Evolutionary conservation across 2,329 filamentous ascomycete species (phyloP).

Genomic region (Sphaerostilbella broomeana): DNA sequence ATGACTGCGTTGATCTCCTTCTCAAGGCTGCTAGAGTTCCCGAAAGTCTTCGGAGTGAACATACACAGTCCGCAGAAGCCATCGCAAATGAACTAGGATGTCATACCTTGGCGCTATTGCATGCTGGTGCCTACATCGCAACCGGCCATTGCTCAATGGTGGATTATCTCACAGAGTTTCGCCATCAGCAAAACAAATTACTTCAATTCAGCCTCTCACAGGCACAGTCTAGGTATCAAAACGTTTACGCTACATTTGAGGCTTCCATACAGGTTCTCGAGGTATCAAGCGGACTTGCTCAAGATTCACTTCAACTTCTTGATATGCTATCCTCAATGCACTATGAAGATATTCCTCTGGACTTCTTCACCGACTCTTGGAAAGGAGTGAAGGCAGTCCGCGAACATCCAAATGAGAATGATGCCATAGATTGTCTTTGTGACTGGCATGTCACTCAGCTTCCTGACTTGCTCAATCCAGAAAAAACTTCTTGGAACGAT

Average conservation of each 20-base stretch:
- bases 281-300: background rate
- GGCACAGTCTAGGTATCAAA: conserved; percentile 4
- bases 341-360: conserved; percentile 5
- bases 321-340: conserved; percentile 2
- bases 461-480: background rate
- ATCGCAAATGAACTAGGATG: conserved; percentile 5
- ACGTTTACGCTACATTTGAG: conserved; percentile 8
- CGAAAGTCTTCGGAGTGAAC: background rate
- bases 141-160: background rate
- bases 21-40: conserved; percentile 1
- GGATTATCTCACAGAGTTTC: background rate
- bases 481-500: background rate
- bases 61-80: background rate
- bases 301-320: conserved; percentile 3
- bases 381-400: background rate
- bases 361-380: conserved; percentile 5
- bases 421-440: background rate
- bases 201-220: conserved; percentile 3
- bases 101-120: conserved; percentile 7
- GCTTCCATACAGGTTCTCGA: conserved; percentile 3
- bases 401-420: background rate
- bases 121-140: conserved; percentile 4
- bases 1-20: conserved; percentile 1
- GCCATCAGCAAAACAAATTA: background rate
- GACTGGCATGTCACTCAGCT: conserved; percentile 5